Conservation (phyloP, 306 rosid species). For the Trichosanthes truncata region DNA sequence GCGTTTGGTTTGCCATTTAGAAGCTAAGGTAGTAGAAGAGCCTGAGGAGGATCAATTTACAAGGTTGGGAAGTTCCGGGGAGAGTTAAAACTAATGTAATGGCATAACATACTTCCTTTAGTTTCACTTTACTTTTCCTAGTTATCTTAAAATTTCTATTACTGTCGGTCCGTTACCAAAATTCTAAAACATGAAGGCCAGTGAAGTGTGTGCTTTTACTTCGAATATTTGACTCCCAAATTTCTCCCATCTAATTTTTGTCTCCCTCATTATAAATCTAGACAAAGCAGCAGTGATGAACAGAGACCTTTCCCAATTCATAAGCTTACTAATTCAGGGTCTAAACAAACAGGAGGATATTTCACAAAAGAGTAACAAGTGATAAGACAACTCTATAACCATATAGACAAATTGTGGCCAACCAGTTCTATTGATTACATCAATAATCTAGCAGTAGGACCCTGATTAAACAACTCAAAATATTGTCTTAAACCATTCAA, state of each 20-base stretch:
- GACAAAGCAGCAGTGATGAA: background rate
- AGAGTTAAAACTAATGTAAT: slow-evolving; percentile 1
- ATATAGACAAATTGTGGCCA: slow-evolving; percentile 10
- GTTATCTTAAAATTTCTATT: background rate
- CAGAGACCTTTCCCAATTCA: background rate
- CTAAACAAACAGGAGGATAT: background rate
- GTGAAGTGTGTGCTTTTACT: background rate
- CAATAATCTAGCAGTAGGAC: slow-evolving; percentile 20
- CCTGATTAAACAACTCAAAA: slow-evolving; percentile 16
- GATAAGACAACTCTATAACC: slow-evolving; percentile 3
- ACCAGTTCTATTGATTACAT: slow-evolving; percentile 5
- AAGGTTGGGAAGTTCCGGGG: background rate
- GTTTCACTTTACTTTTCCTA: background rate
- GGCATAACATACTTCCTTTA: background rate
- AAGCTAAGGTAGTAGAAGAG: background rate
- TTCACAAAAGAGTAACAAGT: background rate
- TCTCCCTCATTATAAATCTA: background rate
- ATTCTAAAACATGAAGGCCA: background rate
- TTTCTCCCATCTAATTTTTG: background rate
- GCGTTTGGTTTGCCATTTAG: slow-evolving; percentile 4
- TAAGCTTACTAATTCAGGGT: background rate
- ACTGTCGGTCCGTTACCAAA: background rate
- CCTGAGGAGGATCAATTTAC: background rate
- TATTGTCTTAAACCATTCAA: background rate
- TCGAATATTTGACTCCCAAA: background rate